These are phyloP conservation scores for Linum lewisii DNA, from an alignment of 345 rosid genomes.

Conservation along the genomic window DNA sequence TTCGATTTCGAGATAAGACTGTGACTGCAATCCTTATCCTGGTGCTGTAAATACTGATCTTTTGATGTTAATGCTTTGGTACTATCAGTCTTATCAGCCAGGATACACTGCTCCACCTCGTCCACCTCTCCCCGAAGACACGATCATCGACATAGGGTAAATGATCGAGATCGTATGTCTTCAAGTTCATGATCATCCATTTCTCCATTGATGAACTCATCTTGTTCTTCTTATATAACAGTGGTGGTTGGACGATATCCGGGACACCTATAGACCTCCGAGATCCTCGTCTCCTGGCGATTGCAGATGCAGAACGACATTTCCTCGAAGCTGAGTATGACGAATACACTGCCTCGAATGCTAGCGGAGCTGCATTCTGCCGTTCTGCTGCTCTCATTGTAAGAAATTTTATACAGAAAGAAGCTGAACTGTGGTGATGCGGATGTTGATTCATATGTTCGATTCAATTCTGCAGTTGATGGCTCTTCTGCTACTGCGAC, in stretches of 20 bases:
- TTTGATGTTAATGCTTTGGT: conserved; percentile 5
- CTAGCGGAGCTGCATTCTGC: conserved; percentile 83
- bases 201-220: too few species aligned
- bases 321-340: conserved; percentile 78
- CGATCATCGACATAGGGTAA: conserved; percentile 80
- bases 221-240: conserved; percentile 17
- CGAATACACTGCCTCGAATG: conserved; percentile 70
- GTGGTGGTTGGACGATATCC: conserved; percentile 89
- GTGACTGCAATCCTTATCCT: too few species aligned
- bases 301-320: conserved; percentile 89
- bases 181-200: too few species aligned
- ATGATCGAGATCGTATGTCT: too few species aligned
- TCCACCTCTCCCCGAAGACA: conserved; percentile 47
- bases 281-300: conserved; percentile 78
- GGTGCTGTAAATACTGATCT: background rate
- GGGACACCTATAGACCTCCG: conserved; percentile 67
- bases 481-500: conserved; percentile 77
- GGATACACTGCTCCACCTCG: conserved; percentile 77
- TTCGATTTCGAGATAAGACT: background rate
- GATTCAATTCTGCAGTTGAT: conserved; percentile 40
- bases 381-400: conserved; percentile 85
- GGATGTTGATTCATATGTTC: too few species aligned
- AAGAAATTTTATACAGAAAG: too few species aligned
- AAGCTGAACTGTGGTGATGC: too few species aligned
- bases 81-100: conserved; percentile 63